Evolutionary conservation across 2,329 filamentous ascomycete species (phyloP).

Genomic region (Tricladium varicosporioides): DNA sequence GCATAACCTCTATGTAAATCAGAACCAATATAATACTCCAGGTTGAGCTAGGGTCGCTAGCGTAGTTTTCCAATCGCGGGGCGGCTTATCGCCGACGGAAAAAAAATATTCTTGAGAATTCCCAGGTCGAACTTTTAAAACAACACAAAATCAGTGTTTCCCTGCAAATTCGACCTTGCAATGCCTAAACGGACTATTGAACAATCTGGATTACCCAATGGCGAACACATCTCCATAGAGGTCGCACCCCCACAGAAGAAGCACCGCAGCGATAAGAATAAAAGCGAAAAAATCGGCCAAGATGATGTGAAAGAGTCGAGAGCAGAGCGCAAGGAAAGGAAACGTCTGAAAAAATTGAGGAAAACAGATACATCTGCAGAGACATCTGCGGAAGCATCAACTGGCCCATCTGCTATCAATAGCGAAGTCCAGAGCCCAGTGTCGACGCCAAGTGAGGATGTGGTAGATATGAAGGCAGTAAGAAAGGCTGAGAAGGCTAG

Average conservation of each 20-base stretch:
- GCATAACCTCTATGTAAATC: too few relatives aligned
- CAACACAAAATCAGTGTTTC: not conserved
- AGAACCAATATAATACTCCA: too few relatives aligned
- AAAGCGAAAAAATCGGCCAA: not conserved
- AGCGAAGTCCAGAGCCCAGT: too few relatives aligned
- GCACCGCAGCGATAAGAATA: conserved; percentile 27
- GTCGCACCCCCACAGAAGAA: conserved; percentile 26
- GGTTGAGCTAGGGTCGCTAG: too few relatives aligned
- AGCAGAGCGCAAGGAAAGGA: conserved; percentile 39
- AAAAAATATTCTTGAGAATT: not conserved
- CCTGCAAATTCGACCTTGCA: conserved; percentile 4
- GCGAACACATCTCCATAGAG: conserved; percentile 8
- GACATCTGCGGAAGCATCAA: conserved; percentile 1
- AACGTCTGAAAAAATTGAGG: conserved; percentile 38
- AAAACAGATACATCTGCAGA: conserved; percentile 22
- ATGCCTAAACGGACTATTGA: conserved; percentile 35
- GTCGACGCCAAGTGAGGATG: conserved; percentile 11
- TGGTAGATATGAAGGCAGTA: conserved; percentile 23
- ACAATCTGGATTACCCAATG: conserved; percentile 26
- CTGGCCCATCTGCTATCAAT: too few relatives aligned
- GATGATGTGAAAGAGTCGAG: conserved; percentile 33
- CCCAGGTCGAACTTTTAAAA: not conserved
- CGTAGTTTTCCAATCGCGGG: too few relatives aligned
- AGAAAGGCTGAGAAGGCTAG: conserved; percentile 36
- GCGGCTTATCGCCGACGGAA: not conserved